Conservation (phyloP, 179 eudicot species). For the Camellia oleifera region DNA sequence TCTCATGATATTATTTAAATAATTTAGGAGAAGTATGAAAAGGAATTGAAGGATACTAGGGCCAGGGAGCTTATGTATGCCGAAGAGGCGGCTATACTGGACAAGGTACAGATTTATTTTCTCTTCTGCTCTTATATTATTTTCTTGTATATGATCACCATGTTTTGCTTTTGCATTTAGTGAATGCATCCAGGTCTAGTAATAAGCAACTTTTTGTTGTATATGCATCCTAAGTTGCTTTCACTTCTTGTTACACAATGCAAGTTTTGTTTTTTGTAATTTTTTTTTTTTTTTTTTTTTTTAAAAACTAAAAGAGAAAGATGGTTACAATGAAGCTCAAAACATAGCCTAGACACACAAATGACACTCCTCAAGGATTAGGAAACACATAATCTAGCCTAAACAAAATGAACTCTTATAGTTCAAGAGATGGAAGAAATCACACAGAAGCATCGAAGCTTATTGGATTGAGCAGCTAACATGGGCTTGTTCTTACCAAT, state of each 20-base stretch:
- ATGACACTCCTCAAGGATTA: too few relatives aligned
- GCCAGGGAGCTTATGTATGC: slow-evolving; percentile 97
- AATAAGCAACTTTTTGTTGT: slow-evolving; percentile 3
- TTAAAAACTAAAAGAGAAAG: too few relatives aligned
- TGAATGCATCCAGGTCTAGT: not conserved
- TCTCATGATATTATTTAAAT: not conserved
- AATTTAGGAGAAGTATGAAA: slow-evolving; percentile 74
- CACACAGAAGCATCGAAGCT: too few relatives aligned
- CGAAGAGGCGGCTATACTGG: slow-evolving; percentile 89
- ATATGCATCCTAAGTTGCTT: not conserved
- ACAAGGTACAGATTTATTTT: slow-evolving; percentile 50
- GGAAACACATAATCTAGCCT: too few relatives aligned
- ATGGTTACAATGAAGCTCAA: too few relatives aligned
- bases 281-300: too few relatives aligned
- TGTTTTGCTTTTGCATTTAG: slow-evolving; percentile 2
- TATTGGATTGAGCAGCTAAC: too few relatives aligned
- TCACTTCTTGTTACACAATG: not conserved
- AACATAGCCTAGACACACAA: too few relatives aligned
- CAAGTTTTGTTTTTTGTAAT: not conserved
- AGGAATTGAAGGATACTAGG: slow-evolving; percentile 94
- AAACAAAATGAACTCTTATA: too few relatives aligned
- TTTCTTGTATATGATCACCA: not conserved
- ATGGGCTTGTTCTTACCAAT: too few relatives aligned
- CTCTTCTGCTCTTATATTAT: slow-evolving; percentile 12
- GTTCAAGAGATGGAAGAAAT: too few relatives aligned